These are phyloP conservation scores for Apophysomyces variabilis DNA, from an alignment of 371 early-diverging fungal genomes.

Conservation along the genomic window DNA sequence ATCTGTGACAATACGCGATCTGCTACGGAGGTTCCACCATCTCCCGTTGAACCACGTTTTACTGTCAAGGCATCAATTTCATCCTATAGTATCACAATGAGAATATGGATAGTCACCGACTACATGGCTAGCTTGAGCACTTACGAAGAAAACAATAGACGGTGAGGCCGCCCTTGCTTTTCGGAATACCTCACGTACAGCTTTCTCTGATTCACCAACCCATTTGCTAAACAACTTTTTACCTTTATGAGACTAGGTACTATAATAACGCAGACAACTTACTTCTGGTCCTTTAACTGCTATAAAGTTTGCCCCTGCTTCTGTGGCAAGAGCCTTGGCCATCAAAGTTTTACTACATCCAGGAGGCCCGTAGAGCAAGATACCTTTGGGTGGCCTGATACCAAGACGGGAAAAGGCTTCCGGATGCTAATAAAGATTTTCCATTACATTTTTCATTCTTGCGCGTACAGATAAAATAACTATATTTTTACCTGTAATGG, in stretches of 20 bases:
- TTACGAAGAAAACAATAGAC: conserved; percentile 96
- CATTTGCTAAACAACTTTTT: conserved; percentile 91
- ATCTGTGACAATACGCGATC: conserved; percentile 95
- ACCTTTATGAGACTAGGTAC: conserved; percentile 1
- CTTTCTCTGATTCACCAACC: conserved; percentile 99
- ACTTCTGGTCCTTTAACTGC: conserved; percentile 98
- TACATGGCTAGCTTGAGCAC: conserved; percentile 21
- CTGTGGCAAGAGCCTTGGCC: conserved; percentile 97
- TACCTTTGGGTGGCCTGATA: conserved; percentile 95
- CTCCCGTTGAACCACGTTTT: conserved; percentile 71
- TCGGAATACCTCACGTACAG: conserved; percentile 92
- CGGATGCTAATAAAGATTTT: conserved; percentile 65
- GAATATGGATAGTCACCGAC: neutral
- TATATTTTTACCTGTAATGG: conserved; percentile 76
- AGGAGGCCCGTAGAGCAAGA: conserved; percentile 97
- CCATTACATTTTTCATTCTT: too few relatives aligned
- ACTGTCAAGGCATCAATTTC: conserved; percentile 98
- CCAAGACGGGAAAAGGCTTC: conserved; percentile 87
- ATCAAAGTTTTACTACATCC: conserved; percentile 98
- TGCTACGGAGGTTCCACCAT: conserved; percentile 80
- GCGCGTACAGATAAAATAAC: neutral
- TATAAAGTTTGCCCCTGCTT: conserved; percentile 95
- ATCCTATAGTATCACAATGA: conserved; percentile 62
- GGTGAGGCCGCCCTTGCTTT: conserved; percentile 95
- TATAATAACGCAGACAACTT: conserved; percentile 18